Percentiles rank a stretch among this genome's conserved stretches.
These are phyloP conservation scores for carrot (Daucus carota) DNA, from an alignment of 129 eudicot species.

Conservation along the genomic window DNA sequence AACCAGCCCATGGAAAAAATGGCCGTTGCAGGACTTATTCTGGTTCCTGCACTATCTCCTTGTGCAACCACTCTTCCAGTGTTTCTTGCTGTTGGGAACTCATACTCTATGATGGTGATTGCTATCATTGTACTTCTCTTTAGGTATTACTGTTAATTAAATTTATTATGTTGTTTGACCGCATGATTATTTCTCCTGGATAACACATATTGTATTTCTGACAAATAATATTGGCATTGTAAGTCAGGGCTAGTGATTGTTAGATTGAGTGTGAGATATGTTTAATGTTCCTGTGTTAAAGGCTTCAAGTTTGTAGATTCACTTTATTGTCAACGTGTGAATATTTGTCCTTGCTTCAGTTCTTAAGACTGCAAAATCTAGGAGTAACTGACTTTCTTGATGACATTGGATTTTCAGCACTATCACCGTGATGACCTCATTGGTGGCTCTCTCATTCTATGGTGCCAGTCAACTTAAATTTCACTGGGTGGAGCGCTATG, in stretches of 20 bases:
- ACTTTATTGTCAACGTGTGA: neutral
- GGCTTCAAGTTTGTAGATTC: neutral
- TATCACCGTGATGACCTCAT: conserved; percentile 89
- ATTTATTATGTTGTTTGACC: neutral
- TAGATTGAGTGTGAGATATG: neutral
- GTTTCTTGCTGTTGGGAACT: conserved; percentile 96
- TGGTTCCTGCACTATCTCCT: conserved; percentile 96
- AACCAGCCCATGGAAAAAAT: conserved; percentile 96
- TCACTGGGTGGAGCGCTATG: conserved; percentile 96
- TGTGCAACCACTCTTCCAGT: conserved; percentile 99
- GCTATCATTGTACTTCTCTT: conserved; percentile 86
- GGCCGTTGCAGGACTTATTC: conserved; percentile 98
- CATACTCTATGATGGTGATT: conserved; percentile 93
- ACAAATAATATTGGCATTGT: neutral
- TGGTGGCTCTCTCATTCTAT: conserved; percentile 93
- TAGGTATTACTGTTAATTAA: conserved; percentile 38
- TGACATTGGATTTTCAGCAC: conserved; percentile 57
- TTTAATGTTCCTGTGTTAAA: neutral
- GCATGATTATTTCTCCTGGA: neutral
- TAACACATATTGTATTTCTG: neutral
- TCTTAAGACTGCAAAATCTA: neutral
- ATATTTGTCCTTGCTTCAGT: conserved; percentile 2
- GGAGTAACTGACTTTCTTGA: neutral
- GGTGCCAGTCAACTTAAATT: conserved; percentile 96
- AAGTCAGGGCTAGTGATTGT: neutral